Base-by-base conservation (phyloP, 352 stramenopile genomes). In the Globisporangium ultimum region DNA sequence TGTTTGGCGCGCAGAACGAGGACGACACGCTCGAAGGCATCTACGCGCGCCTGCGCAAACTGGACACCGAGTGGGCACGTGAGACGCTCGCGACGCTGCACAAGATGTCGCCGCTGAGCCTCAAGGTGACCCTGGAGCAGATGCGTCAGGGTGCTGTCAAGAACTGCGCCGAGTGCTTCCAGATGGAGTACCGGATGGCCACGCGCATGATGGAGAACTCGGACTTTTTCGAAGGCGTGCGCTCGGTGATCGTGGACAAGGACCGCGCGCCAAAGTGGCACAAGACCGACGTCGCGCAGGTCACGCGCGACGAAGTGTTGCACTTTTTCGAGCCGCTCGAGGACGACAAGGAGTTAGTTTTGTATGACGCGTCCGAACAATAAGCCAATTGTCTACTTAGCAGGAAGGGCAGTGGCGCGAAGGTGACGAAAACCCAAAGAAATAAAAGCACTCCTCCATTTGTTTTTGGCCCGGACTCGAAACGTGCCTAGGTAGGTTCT, bases 171-270 rank as follows among this genome's bases (percentile, higher is more conserved):
- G 91, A 98, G 67, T 96, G 84, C 66, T 93, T 98, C 58, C 74
- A 97, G 68, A 98, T 98, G 91, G 96, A 98, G 72, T 98, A 89
- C 74, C 82, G 84, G 36, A 76, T 93, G 54, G 80, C 83, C 58
- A 74, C 76, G 48, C 82, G 87, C 60, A 94, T 97, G 76, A 82
- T 93, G 65, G 80, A 91, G 53, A 92, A 88, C 60, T 65, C 74
- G 14, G 97, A 99, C 71, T 99, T 99, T 69, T 98, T 97, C 60
- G 96, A 99, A 68, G 97, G 97, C 13, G 94, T 99, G 21, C 87
- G 96, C 55, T 92, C 97, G 36, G 83, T 97, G 48, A 81, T 99
- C 48, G 83, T 99, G 10, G 97, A 99, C 76, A 98, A 98, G 68
- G 94, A 98, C 76, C 81, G 85, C 32, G 78, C 85, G 50, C 96